These are phyloP conservation scores for Geosmithia flava DNA, from an alignment of 2,329 filamentous ascomycete species.

Conservation along the genomic window DNA sequence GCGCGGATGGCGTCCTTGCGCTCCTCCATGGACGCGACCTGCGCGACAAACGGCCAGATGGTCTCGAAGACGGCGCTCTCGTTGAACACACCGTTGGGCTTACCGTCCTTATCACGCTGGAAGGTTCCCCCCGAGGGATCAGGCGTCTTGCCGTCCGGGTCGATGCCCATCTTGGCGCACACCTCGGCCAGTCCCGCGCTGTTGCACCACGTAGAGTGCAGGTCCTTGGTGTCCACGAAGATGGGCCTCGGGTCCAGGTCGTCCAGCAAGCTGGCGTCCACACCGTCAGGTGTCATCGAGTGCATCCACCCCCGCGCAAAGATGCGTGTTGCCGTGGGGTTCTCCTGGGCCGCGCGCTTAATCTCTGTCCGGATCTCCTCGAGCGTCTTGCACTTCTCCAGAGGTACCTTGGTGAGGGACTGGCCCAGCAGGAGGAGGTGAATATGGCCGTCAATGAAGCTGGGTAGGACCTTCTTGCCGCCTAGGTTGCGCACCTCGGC, in stretches of 20 bases:
- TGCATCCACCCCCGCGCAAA: slow-evolving; percentile 45
- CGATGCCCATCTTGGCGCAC: slow-evolving; percentile 22
- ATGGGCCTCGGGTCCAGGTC: slow-evolving; percentile 41
- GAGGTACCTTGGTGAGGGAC: slow-evolving; percentile 34
- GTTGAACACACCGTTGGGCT: slow-evolving; percentile 34
- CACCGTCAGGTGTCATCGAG: slow-evolving; percentile 30
- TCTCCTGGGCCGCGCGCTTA: slow-evolving; percentile 27
- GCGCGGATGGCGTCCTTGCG: slow-evolving; percentile 32
- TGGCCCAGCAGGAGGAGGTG: slow-evolving; percentile 43
- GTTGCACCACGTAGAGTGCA: slow-evolving; percentile 46
- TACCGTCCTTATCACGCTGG: slow-evolving; percentile 32
- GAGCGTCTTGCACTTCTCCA: slow-evolving; percentile 33
- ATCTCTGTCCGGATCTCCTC: slow-evolving; percentile 36
- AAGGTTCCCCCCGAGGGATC: slow-evolving; percentile 40
- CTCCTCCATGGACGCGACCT: slow-evolving; percentile 32
- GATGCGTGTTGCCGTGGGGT: slow-evolving; percentile 35
- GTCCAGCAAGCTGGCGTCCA: slow-evolving; percentile 31
- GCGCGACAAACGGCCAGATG: slow-evolving; percentile 41
- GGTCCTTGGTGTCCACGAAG: slow-evolving; percentile 42
- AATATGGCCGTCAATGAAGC: slow-evolving; percentile 46
- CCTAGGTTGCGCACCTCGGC: slow-evolving; percentile 13
- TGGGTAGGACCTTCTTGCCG: slow-evolving; percentile 31
- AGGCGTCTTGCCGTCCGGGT: slow-evolving; percentile 18
- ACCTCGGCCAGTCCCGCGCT: slow-evolving; percentile 34
- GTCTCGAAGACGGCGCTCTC: slow-evolving; percentile 39